Percentiles rank a stretch among this genome's conserved stretches.
phyloP scores from a whole-genome alignment of 2,329 filamentous ascomycete genomes.

The Acephala macrosclerotiorum region DNA sequence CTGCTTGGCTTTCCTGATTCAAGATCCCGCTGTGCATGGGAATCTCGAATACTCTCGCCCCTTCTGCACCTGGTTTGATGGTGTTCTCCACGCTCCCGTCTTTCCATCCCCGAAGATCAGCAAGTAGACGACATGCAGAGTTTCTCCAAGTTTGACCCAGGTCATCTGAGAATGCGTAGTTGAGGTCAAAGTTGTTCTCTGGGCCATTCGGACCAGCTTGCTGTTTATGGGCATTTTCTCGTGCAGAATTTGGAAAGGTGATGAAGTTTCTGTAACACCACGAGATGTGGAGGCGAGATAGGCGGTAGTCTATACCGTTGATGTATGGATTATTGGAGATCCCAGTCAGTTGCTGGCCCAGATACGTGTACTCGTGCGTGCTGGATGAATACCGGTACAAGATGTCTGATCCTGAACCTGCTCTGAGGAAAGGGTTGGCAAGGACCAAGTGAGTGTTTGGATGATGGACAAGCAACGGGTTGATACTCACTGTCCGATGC shows the following conservation, averaged over 20 bases:
- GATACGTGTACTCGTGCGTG: conserved; percentile 34
- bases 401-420: conserved; percentile 38
- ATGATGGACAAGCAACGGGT: background rate
- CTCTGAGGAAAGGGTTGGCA: conserved; percentile 25
- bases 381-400: conserved; percentile 34
- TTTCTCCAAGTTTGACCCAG: conserved; percentile 34
- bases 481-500: conserved; percentile 38
- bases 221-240: conserved; percentile 37
- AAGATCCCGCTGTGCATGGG: conserved; percentile 37
- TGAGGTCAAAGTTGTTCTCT: conserved; percentile 39
- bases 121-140: conserved; percentile 29
- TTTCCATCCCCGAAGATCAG: conserved; percentile 15
- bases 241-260: conserved; percentile 15
- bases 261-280: conserved; percentile 41
- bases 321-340: conserved; percentile 39
- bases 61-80: conserved; percentile 29
- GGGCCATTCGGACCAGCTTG: conserved; percentile 40
- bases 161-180: conserved; percentile 38
- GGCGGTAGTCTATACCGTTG: conserved; percentile 37
- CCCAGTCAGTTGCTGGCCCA: conserved; percentile 37
- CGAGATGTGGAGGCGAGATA: conserved; percentile 33
- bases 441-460: background rate
- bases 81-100: conserved; percentile 12
- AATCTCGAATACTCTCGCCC: conserved; percentile 36
- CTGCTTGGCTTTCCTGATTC: conserved; percentile 38